These are phyloP conservation scores for Tylopilus balloui DNA, from an alignment of 768 basidiomycete species.

Conservation along the genomic window DNA sequence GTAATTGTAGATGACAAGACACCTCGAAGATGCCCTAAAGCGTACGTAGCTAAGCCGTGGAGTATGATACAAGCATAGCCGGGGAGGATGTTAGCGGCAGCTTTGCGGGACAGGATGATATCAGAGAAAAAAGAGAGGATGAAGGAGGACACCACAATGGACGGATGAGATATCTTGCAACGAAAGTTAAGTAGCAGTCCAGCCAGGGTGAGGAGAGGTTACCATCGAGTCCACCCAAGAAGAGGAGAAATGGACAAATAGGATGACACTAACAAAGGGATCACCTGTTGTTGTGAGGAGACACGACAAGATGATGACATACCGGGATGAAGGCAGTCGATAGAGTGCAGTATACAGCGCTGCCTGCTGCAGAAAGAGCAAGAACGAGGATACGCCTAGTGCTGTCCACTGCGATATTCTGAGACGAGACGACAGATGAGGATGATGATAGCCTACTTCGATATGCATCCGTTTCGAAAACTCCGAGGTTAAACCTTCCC, in stretches of 20 bases:
- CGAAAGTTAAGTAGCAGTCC: background rate
- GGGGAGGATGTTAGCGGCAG: slow-evolving; percentile 42
- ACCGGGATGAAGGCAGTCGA: slow-evolving; percentile 66
- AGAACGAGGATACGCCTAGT: slow-evolving; percentile 59
- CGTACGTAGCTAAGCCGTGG: slow-evolving; percentile 56
- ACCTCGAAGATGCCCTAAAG: slow-evolving; percentile 58
- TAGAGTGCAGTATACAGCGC: slow-evolving; percentile 66
- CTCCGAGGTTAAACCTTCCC: slow-evolving; percentile 55
- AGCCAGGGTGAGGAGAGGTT: slow-evolving; percentile 44
- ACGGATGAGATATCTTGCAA: slow-evolving; percentile 46
- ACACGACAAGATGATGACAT: slow-evolving; percentile 21
- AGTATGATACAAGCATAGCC: slow-evolving; percentile 64
- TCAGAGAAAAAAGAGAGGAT: slow-evolving; percentile 56
- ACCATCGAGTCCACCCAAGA: slow-evolving; percentile 59
- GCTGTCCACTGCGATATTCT: slow-evolving; percentile 57
- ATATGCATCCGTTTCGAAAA: slow-evolving; percentile 49
- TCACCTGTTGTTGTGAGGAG: background rate
- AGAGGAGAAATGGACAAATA: slow-evolving; percentile 67
- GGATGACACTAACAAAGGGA: slow-evolving; percentile 47
- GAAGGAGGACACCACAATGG: slow-evolving; percentile 46
- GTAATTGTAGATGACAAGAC: slow-evolving; percentile 56
- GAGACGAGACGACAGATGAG: slow-evolving; percentile 4
- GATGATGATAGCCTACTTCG: slow-evolving; percentile 45
- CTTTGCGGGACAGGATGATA: slow-evolving; percentile 37
- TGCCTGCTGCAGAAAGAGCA: slow-evolving; percentile 65